These are phyloP conservation scores for Rhodotorula glutinis DNA, from an alignment of 1,284 basidiomycete genomes.

Conservation along the genomic window DNA sequence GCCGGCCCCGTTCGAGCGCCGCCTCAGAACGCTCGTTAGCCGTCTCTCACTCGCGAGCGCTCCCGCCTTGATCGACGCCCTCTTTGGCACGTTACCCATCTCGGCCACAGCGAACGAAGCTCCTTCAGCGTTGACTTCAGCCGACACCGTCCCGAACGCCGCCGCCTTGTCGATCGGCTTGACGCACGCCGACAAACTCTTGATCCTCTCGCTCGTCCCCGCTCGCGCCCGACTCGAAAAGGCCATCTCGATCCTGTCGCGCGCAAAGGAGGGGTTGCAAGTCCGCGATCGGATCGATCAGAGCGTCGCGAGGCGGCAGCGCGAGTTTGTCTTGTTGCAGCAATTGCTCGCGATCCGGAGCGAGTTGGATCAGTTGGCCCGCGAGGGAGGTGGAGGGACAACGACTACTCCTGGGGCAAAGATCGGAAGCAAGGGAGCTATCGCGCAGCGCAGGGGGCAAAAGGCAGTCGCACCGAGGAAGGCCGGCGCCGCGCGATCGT, in stretches of 20 bases:
- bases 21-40: slow-evolving; percentile 17
- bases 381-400: slow-evolving; percentile 3
- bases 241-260: slow-evolving; percentile 11
- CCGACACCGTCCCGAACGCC: too few relatives aligned
- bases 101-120: background rate
- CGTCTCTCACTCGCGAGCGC: slow-evolving; percentile 14
- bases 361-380: slow-evolving; percentile 41
- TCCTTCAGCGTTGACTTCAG: too few relatives aligned
- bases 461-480: background rate
- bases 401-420: background rate
- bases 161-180: slow-evolving; percentile 6
- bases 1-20: slow-evolving; percentile 14
- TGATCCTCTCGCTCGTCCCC: slow-evolving; percentile 17
- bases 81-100: slow-evolving; percentile 25
- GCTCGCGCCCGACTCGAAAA: slow-evolving; percentile 22
- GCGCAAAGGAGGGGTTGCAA: slow-evolving; percentile 22
- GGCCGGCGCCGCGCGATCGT: background rate
- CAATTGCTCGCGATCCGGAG: slow-evolving; percentile 39
- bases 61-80: slow-evolving; percentile 27
- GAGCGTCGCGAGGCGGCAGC: slow-evolving; percentile 24
- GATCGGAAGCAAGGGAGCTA: background rate
- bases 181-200: slow-evolving; percentile 30
- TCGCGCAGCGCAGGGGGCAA: background rate
- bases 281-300: slow-evolving; percentile 27
- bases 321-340: slow-evolving; percentile 37